Conservation (phyloP, 129 eudicot species). For the Flaveria trinervia region DNA sequence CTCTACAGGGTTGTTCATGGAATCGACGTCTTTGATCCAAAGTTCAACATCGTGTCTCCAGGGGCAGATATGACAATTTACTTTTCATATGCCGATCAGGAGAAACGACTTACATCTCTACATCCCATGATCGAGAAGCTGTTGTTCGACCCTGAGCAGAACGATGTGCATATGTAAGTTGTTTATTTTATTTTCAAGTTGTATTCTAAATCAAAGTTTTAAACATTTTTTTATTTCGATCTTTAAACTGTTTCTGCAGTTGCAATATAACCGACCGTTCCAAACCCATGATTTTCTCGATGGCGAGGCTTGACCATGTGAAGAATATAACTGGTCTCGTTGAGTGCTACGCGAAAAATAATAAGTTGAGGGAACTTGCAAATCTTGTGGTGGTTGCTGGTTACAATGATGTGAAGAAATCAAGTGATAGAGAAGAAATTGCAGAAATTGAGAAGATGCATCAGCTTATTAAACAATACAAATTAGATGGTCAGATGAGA, state of each 20-base stretch:
- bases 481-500: slow-evolving; percentile 74
- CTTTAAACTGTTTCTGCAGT: slow-evolving; percentile 44
- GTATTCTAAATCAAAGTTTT: neutral
- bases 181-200: neutral
- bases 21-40: slow-evolving; percentile 94
- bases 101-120: slow-evolving; percentile 74
- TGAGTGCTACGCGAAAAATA: slow-evolving; percentile 75
- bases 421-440: slow-evolving; percentile 91
- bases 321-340: slow-evolving; percentile 92
- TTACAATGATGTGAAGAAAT: slow-evolving; percentile 66
- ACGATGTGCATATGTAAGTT: slow-evolving; percentile 65
- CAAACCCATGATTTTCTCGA: slow-evolving; percentile 91
- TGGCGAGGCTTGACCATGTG: slow-evolving; percentile 98
- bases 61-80: slow-evolving; percentile 89
- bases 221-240: neutral
- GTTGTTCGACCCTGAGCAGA: slow-evolving; percentile 79
- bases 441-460: slow-evolving; percentile 96
- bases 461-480: slow-evolving; percentile 56
- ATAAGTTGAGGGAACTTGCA: slow-evolving; percentile 65
- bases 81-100: slow-evolving; percentile 71
- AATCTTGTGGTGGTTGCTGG: slow-evolving; percentile 94
- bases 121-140: slow-evolving; percentile 69
- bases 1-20: slow-evolving; percentile 96
- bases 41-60: slow-evolving; percentile 98
- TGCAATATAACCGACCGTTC: slow-evolving; percentile 68